Evolutionary conservation across 352 stramenopile species (phyloP).

Genomic region (Plasmopara viticola): DNA sequence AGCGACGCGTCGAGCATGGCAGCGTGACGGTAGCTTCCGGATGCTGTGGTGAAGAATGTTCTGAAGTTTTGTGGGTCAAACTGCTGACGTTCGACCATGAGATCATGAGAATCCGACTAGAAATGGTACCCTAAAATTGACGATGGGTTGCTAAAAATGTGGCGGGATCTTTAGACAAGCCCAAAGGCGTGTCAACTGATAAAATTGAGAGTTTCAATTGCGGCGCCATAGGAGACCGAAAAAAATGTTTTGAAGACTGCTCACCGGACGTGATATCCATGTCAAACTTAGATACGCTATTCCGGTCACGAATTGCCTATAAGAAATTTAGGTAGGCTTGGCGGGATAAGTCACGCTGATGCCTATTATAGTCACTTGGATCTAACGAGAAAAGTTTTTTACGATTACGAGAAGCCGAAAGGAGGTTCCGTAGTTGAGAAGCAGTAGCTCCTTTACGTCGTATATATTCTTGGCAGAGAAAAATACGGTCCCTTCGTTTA

Average conservation of each 20-base stretch:
- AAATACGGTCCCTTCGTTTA: slow-evolving; percentile 6
- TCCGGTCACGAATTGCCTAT: too few relatives aligned
- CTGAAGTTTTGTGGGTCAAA: slow-evolving; percentile 2
- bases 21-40: neutral
- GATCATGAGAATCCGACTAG: slow-evolving; percentile 1
- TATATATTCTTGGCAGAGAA: slow-evolving; percentile 6
- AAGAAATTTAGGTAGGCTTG: slow-evolving; percentile 4
- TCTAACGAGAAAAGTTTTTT: neutral
- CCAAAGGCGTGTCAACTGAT: slow-evolving; percentile 4
- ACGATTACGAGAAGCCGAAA: neutral
- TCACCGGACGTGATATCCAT: too few relatives aligned
- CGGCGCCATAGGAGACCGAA: neutral
- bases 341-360: neutral
- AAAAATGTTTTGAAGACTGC: too few relatives aligned
- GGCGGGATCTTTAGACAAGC: slow-evolving; percentile 1
- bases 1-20: neutral
- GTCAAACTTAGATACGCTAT: too few relatives aligned
- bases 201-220: slow-evolving; percentile 1
- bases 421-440: neutral
- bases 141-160: slow-evolving; percentile 2
- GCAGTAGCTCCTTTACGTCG: slow-evolving; percentile 1
- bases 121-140: slow-evolving; percentile 6
- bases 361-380: neutral
- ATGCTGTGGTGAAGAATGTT: slow-evolving; percentile 1
- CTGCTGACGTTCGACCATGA: neutral